Conservation (phyloP, 345 rosid genomes). For the Eucalyptus shirleyi region DNA sequence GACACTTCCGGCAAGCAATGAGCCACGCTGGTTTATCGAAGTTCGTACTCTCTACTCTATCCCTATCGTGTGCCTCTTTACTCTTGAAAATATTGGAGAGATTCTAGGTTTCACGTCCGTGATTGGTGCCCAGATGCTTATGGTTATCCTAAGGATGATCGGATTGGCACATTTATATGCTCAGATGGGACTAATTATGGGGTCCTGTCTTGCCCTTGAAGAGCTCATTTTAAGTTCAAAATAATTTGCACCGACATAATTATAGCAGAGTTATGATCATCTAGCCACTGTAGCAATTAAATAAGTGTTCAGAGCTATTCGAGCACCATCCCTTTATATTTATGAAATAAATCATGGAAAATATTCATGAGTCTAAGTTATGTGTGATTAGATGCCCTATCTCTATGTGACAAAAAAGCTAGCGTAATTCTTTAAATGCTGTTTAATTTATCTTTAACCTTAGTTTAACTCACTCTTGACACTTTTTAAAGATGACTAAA, state of each 20-base stretch:
- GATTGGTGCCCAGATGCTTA: neutral
- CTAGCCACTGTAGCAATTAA: neutral
- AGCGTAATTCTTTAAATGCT: neutral
- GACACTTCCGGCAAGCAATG: neutral
- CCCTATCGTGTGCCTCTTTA: neutral
- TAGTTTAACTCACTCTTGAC: neutral
- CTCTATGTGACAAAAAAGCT: neutral
- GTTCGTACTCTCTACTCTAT: neutral
- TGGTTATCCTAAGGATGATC: neutral
- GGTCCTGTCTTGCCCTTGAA: neutral
- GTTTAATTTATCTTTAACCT: neutral
- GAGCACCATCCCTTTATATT: neutral
- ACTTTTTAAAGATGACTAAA: neutral
- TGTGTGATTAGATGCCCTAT: fast-evolving
- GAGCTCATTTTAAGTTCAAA: neutral
- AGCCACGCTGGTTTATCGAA: neutral
- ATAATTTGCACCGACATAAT: neutral
- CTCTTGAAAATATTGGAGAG: neutral
- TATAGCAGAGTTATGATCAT: neutral
- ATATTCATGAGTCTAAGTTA: neutral
- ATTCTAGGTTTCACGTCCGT: neutral
- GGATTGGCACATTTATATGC: neutral
- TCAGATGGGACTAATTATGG: neutral
- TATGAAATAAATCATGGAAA: neutral
- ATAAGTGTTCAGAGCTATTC: neutral